Percentiles rank a stretch among this genome's conserved stretches.
Conservation (phyloP, 108 stramenopile species). For the Nitzschia inconspicua region DNA sequence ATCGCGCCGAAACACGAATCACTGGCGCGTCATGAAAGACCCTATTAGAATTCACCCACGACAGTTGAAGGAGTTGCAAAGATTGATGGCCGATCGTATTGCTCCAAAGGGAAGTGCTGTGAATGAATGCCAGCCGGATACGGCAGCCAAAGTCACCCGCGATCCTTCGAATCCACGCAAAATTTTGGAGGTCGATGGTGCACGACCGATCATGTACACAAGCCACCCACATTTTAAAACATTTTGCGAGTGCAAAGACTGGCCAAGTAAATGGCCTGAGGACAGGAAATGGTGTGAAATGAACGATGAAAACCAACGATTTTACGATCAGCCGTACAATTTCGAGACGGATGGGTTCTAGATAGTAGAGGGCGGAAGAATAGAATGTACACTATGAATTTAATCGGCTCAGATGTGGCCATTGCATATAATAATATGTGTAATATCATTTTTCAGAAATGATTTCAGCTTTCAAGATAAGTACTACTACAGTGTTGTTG, state of each 20-base stretch:
- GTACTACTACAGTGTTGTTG: too few species aligned
- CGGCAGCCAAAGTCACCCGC: constrained; percentile 21
- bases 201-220: constrained; percentile 35
- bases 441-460: too few species aligned
- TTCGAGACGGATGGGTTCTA: too few species aligned
- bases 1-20: constrained; percentile 16
- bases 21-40: constrained; percentile 46
- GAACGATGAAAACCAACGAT: constrained; percentile 19
- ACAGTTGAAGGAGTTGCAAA: constrained; percentile 28
- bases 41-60: constrained; percentile 29
- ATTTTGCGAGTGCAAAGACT: constrained; percentile 48
- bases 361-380: too few species aligned
- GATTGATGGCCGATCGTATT: constrained; percentile 36
- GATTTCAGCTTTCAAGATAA: too few species aligned
- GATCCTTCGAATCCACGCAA: neutral
- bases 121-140: constrained; percentile 23
- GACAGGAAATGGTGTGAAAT: constrained; percentile 36
- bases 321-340: constrained; percentile 43
- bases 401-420: too few species aligned
- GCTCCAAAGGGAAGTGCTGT: constrained; percentile 18
- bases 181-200: constrained; percentile 16
- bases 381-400: too few species aligned
- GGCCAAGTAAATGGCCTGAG: constrained; percentile 34
- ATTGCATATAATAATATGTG: too few species aligned
- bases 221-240: constrained; percentile 13